phyloP scores from a whole-genome alignment of 78 protist genomes.

The Cavenderia fasciculata region DNA sequence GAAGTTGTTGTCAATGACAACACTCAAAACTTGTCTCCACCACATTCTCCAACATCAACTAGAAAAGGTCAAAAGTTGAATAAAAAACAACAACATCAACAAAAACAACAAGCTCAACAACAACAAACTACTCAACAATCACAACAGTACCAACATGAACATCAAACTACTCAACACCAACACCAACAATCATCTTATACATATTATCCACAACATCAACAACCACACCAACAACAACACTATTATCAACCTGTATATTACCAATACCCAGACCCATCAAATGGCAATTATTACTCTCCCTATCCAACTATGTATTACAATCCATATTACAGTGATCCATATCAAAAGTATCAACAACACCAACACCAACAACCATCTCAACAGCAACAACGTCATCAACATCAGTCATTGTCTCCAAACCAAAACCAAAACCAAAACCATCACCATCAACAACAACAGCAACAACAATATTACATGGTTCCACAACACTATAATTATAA shows the following conservation, averaged over 20 bases:
- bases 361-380: neutral
- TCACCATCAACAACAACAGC: neutral
- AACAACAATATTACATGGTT: neutral
- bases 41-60: no score
- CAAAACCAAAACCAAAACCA: neutral
- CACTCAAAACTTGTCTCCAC: no score
- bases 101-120: neutral
- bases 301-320: neutral
- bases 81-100: neutral
- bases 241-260: neutral
- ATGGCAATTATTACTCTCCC: neutral
- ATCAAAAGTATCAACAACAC: constrained; percentile 9
- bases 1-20: no score
- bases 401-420: neutral
- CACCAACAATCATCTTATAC: neutral
- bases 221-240: neutral
- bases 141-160: neutral
- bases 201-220: neutral
- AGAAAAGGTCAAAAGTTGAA: no score
- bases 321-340: neutral
- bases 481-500: neutral
- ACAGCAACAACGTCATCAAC: neutral
- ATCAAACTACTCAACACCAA: neutral
- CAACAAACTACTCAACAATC: neutral
- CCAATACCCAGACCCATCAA: neutral